Percentiles rank a stretch among this genome's conserved stretches.
These are phyloP conservation scores for Ensete ventricosum DNA, from an alignment of 176 grass and related monocot species.

Conservation along the genomic window DNA sequence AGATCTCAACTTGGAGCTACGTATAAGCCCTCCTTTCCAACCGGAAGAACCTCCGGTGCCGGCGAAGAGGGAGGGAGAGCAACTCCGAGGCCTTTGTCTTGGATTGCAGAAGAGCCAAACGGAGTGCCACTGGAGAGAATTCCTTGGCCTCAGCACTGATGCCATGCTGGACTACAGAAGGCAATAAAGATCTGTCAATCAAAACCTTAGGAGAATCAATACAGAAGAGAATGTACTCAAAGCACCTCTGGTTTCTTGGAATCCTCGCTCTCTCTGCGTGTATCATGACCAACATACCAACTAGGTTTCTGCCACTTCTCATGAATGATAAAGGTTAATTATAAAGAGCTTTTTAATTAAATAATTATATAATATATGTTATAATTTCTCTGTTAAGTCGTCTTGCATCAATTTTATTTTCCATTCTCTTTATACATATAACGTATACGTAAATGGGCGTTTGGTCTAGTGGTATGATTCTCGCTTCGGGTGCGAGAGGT, in stretches of 20 bases:
- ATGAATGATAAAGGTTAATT: no score
- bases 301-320: no score
- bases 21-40: conserved; percentile 62
- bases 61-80: not conserved
- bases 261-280: no score
- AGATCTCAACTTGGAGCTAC: conserved; percentile 85
- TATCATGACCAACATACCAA: no score
- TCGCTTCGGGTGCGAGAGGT: conserved; percentile 96
- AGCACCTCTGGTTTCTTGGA: no score
- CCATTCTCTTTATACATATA: no score
- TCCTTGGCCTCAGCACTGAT: not conserved
- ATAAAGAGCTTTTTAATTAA: no score
- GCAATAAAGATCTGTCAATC: not conserved
- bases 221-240: no score
- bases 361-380: no score
- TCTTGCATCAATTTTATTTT: no score
- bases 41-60: not conserved
- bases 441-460: conserved; percentile 30
- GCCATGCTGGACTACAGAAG: conserved; percentile 1
- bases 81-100: not conserved
- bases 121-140: conserved; percentile 1
- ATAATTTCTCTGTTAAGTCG: no score
- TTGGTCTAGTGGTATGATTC: conserved; percentile 99
- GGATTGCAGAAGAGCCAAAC: not conserved
- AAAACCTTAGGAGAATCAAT: no score